These are phyloP conservation scores for Kodamaea sp. DNA, from an alignment of 1,139 yeast species.

Conservation along the genomic window DNA sequence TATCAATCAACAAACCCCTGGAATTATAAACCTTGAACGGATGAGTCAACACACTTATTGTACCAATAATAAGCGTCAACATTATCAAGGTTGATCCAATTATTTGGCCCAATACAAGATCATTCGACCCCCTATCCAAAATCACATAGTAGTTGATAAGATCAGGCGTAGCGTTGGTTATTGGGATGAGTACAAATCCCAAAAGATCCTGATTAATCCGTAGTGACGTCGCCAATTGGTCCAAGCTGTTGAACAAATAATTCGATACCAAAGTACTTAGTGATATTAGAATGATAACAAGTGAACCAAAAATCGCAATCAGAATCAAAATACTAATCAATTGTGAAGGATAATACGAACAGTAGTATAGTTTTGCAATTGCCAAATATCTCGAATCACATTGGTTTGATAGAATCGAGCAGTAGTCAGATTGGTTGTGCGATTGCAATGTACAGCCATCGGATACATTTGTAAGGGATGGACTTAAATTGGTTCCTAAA, in stretches of 20 bases:
- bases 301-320: conserved; percentile 14
- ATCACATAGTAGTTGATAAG: conserved; percentile 36
- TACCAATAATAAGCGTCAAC: conserved; percentile 36
- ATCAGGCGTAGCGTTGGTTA: conserved; percentile 41
- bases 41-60: conserved; percentile 26
- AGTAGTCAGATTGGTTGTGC: conserved; percentile 10
- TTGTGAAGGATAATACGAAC: conserved; percentile 16
- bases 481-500: too few relatives aligned
- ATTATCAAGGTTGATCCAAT: conserved; percentile 38
- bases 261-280: conserved; percentile 37
- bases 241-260: conserved; percentile 31
- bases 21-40: conserved; percentile 24
- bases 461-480: too few relatives aligned
- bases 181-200: conserved; percentile 37
- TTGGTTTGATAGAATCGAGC: conserved; percentile 19
- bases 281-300: conserved; percentile 21
- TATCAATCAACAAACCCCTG: conserved; percentile 26
- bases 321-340: conserved; percentile 14
- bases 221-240: conserved; percentile 25
- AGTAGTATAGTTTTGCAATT: conserved; percentile 27
- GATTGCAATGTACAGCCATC: too few relatives aligned
- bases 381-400: conserved; percentile 27
- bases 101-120: conserved; percentile 40
- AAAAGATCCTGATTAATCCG: conserved; percentile 31
- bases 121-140: conserved; percentile 28